Conservation (phyloP, 2,329 filamentous ascomycete genomes). For the Helicocarpus griseus region DNA sequence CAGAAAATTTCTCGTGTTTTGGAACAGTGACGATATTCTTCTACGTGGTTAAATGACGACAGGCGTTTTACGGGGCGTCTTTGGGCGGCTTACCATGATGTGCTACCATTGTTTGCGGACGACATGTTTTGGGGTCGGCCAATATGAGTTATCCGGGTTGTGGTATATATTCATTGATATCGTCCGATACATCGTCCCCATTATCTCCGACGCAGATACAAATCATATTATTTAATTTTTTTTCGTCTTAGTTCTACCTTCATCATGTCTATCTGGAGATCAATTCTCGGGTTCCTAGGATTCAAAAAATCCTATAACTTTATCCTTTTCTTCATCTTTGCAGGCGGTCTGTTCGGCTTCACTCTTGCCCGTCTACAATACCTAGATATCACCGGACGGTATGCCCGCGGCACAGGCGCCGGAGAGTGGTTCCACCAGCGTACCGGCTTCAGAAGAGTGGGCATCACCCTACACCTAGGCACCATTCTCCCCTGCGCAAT, state of each 20-base stretch:
- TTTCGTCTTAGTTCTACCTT: constrained; percentile 11
- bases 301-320: constrained; percentile 52
- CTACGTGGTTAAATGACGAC: neutral
- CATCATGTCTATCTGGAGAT: neutral
- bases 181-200: neutral
- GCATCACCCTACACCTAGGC: constrained; percentile 36
- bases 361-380: constrained; percentile 40
- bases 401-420: constrained; percentile 22
- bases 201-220: neutral
- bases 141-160: too few species aligned
- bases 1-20: neutral
- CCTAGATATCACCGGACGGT: constrained; percentile 35
- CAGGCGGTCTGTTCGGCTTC: constrained; percentile 40
- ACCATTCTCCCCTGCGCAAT: constrained; percentile 31
- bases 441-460: constrained; percentile 25
- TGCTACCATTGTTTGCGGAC: neutral
- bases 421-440: constrained; percentile 38
- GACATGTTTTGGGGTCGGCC: neutral
- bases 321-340: constrained; percentile 41
- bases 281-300: constrained; percentile 28
- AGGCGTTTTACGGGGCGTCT: neutral
- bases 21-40: neutral
- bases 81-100: neutral
- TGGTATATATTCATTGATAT: too few species aligned
- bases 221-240: too few species aligned